Evolutionary conservation across 2,329 filamentous ascomycete genomes (phyloP).

Genomic region (Penicillium capsulatum): DNA sequence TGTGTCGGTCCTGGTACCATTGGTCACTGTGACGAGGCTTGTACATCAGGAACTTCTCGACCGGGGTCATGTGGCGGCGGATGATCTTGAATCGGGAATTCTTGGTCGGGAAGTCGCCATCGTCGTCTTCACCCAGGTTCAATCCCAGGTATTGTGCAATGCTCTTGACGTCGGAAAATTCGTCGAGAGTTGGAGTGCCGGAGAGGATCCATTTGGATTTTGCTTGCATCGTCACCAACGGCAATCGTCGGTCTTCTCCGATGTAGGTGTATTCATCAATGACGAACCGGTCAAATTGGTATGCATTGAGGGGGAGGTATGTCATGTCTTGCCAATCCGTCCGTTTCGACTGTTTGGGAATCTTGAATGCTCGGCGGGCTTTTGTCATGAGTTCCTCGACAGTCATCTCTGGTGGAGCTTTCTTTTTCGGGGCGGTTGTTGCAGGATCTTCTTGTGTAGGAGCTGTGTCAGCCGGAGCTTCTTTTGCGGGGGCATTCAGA

Average conservation of each 20-base stretch:
- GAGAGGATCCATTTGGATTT: constrained; percentile 60
- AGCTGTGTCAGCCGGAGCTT: no score
- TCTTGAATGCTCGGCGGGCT: not conserved
- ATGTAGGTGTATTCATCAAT: constrained; percentile 63
- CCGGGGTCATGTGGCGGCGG: constrained; percentile 32
- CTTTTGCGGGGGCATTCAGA: no score
- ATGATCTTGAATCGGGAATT: constrained; percentile 42
- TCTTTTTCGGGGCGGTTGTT: no score
- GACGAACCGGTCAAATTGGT: constrained; percentile 57
- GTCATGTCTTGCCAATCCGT: constrained; percentile 14
- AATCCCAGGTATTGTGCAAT: constrained; percentile 56
- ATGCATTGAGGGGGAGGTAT: constrained; percentile 53
- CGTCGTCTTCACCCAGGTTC: constrained; percentile 53
- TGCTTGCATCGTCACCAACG: constrained; percentile 46
- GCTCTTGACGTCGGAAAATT: constrained; percentile 57
- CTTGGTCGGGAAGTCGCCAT: constrained; percentile 43
- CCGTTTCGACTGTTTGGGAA: not conserved
- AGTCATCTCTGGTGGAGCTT: no score
- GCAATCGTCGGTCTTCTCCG: constrained; percentile 39
- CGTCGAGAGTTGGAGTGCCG: constrained; percentile 56
- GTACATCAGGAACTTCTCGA: constrained; percentile 55
- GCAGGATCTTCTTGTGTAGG: no score
- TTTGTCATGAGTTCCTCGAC: no score
- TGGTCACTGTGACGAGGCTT: constrained; percentile 47
- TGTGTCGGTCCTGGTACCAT: constrained; percentile 51